Evolutionary conservation across 805 yeast species (phyloP).

Genomic region (Lipomyces chichibuensis): DNA sequence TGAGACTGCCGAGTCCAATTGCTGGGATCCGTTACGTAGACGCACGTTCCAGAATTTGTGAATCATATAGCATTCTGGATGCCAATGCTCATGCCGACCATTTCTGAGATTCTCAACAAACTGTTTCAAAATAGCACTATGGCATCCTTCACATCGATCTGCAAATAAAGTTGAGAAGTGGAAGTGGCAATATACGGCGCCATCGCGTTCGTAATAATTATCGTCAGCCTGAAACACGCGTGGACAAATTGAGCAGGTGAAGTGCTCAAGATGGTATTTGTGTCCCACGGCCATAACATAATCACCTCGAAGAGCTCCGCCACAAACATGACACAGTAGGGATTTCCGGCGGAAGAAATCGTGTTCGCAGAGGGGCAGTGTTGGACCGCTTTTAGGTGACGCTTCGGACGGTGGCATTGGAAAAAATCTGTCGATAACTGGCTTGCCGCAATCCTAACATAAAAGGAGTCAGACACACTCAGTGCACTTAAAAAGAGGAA

Average conservation of each 20-base stretch:
- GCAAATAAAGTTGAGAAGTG: slow-evolving; percentile 89
- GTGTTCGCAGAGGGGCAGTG: slow-evolving; percentile 79
- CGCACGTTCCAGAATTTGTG: slow-evolving; percentile 95
- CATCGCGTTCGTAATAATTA: slow-evolving; percentile 86
- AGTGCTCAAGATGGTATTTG: slow-evolving; percentile 93
- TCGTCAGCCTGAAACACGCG: slow-evolving; percentile 88
- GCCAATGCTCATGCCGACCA: slow-evolving; percentile 95
- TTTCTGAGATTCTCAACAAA: slow-evolving; percentile 91
- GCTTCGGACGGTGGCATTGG: slow-evolving; percentile 60
- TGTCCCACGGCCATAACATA: slow-evolving; percentile 91
- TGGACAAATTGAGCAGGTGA: slow-evolving; percentile 85
- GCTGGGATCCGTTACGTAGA: slow-evolving; percentile 62
- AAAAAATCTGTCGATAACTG: slow-evolving; percentile 85
- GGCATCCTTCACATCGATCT: slow-evolving; percentile 90
- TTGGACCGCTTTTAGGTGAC: slow-evolving; percentile 2
- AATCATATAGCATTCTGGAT: slow-evolving; percentile 98
- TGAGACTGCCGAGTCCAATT: slow-evolving; percentile 39
- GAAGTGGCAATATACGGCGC: slow-evolving; percentile 82
- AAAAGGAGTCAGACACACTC: neutral
- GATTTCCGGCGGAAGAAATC: slow-evolving; percentile 87
- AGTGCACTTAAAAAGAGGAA: neutral
- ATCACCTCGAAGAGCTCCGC: slow-evolving; percentile 83
- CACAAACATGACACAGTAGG: slow-evolving; percentile 83
- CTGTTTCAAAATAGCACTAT: slow-evolving; percentile 86
- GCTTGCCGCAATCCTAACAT: slow-evolving; percentile 67